Base-by-base conservation (phyloP, 345 rosid genomes). In the Populus ilicifolia region DNA sequence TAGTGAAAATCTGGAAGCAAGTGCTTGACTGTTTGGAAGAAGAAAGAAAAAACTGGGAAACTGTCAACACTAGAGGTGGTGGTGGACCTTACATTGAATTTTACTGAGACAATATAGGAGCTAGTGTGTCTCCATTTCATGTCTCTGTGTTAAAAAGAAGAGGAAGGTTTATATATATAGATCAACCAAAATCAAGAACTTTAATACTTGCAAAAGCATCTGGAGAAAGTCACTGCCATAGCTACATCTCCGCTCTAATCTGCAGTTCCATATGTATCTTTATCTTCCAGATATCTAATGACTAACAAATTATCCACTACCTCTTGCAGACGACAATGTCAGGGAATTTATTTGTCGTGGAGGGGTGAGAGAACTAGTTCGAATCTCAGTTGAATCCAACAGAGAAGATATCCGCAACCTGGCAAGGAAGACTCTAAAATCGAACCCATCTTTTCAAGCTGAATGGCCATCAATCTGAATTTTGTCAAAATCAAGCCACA, bases 321-420 rank as follows among this genome's bases (percentile, higher is more conserved):
- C 48, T 27, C 4, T 74, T 86, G 82, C 92, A 93, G 98, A 87
- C 84, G 91, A 87, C 43, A 95, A 95, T 82, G 88, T 79, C 0
- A 85, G 74, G 81, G 93, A 93, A 76, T 91, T 91, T 86, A 83
- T 79, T 78, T 80, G 85, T 17, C 77, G 83, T 9, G 94, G 97
- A 64, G 93, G 91, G 16, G 78, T 85, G 11, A 85, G 85, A 79
- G 93, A 90, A 83, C 87, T 95, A 7, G 80, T 73, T 20, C 80
- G 93, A 41, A 91, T 95, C 78, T 91, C 97, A 10, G 77, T 70
- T 30, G 98, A 93, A 76, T 93, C 99, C 18, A 89, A 85, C 71
- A 87, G 98, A 84, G 99, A 95, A 61, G 99, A 95, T 54, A 93
- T 95, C 41, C 89, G 95, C 50, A 89, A 27, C 29, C 29, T 27